These are phyloP conservation scores for Aspergillus brasiliensis DNA, from an alignment of 2,329 filamentous ascomycete genomes.

Conservation along the genomic window DNA sequence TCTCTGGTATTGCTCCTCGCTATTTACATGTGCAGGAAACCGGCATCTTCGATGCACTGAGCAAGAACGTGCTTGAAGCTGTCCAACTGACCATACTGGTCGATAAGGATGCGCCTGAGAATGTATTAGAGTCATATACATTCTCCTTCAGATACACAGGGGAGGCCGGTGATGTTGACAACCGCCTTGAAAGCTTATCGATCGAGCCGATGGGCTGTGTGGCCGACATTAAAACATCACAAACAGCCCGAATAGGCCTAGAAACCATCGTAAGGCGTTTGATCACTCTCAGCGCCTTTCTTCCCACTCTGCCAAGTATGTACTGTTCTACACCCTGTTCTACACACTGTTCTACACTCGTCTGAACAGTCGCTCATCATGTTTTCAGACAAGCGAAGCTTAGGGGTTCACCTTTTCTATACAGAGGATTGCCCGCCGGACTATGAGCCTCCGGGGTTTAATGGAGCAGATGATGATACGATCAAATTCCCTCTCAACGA, in stretches of 20 bases:
- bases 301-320: conserved; percentile 48
- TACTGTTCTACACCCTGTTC: too few species aligned
- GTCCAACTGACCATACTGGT: conserved; percentile 52
- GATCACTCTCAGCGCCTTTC: conserved; percentile 38
- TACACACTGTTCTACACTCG: neutral
- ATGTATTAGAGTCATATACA: conserved; percentile 54
- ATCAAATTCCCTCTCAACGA: conserved; percentile 41
- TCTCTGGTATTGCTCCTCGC: neutral
- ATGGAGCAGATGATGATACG: conserved; percentile 26
- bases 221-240: conserved; percentile 39
- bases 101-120: conserved; percentile 36
- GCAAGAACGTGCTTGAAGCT: conserved; percentile 44
- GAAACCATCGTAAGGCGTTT: conserved; percentile 47
- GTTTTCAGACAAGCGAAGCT: conserved; percentile 38
- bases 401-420: conserved; percentile 51
- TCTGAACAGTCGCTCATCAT: neutral
- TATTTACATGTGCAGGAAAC: conserved; percentile 47
- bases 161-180: conserved; percentile 32
- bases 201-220: conserved; percentile 32
- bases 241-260: conserved; percentile 45
- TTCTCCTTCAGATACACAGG: conserved; percentile 51
- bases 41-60: conserved; percentile 51
- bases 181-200: conserved; percentile 30
- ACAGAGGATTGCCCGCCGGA: conserved; percentile 41
- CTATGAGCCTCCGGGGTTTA: conserved; percentile 49